Evolutionary conservation across 805 yeast species (phyloP).

Genomic region (Yarrowia sp.): DNA sequence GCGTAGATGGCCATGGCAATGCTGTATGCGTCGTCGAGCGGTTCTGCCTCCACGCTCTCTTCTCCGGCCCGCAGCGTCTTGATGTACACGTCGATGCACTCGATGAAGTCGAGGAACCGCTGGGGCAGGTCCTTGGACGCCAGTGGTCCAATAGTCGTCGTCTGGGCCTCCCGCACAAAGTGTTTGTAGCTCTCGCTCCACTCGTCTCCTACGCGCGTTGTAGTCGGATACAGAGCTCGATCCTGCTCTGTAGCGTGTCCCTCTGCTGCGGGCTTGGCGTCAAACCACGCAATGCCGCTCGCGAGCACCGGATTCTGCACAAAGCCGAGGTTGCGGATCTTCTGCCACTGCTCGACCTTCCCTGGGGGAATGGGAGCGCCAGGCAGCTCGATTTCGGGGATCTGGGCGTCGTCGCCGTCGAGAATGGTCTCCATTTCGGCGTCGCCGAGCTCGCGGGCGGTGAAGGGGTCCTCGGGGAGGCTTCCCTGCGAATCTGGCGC

Average conservation of each 20-base stretch:
- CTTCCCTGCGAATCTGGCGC: no score
- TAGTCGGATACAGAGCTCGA: not conserved
- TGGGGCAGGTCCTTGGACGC: not conserved
- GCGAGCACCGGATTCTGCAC: constrained; percentile 13
- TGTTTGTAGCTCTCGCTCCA: constrained; percentile 4
- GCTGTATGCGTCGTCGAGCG: constrained; percentile 10
- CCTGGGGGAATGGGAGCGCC: constrained; percentile 18
- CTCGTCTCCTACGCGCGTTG: constrained; percentile 3
- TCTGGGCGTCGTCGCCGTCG: not conserved
- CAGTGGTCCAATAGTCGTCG: not conserved
- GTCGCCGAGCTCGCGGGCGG: not conserved
- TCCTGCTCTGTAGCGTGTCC: constrained; percentile 3
- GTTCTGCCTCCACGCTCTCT: not conserved
- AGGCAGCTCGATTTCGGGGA: not conserved
- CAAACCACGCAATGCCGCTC: constrained; percentile 14
- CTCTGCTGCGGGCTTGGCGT: not conserved
- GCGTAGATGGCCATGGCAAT: constrained; percentile 6
- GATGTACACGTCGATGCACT: not conserved
- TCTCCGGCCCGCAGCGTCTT: not conserved
- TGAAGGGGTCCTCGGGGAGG: not conserved
- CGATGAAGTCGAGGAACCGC: constrained; percentile 3
- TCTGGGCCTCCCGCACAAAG: constrained; percentile 5
- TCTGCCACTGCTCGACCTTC: not conserved
- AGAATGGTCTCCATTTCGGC: constrained; percentile 11
- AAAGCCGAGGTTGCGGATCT: constrained; percentile 1